A percentile compares a stretch with the other conserved stretches of the same genome.
These are phyloP conservation scores for Suhomyces panamericanus DNA, from an alignment of 1,139 yeast genomes.

Conservation along the genomic window DNA sequence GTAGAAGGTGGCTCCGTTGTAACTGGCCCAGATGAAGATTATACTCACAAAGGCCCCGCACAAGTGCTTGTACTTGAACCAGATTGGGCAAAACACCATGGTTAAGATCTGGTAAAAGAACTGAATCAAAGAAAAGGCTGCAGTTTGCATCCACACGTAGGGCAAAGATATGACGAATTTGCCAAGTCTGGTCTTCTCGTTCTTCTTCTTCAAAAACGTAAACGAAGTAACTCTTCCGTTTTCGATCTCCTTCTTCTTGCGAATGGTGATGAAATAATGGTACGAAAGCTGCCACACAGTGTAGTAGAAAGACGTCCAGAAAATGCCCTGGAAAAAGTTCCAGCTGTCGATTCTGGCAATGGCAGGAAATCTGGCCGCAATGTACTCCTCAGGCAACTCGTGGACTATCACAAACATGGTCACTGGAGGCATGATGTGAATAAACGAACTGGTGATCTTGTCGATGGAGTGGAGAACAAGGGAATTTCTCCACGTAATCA, in stretches of 20 bases:
- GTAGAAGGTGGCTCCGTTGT: conserved; percentile 94
- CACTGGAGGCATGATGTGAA: conserved; percentile 88
- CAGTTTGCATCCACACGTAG: conserved; percentile 75
- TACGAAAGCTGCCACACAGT: conserved; percentile 89
- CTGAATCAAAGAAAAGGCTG: conserved; percentile 84
- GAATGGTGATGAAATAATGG: conserved; percentile 88
- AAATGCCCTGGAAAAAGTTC: conserved; percentile 69
- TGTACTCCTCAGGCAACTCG: conserved; percentile 60
- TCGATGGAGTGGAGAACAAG: conserved; percentile 89
- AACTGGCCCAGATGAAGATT: conserved; percentile 77
- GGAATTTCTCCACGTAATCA: conserved; percentile 94
- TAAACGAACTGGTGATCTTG: conserved; percentile 89
- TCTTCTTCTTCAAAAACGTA: conserved; percentile 74
- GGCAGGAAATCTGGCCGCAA: conserved; percentile 70
- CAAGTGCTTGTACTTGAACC: conserved; percentile 69
- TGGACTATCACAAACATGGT: conserved; percentile 88
- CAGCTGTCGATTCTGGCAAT: conserved; percentile 66
- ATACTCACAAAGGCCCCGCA: conserved; percentile 68
- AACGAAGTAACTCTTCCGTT: conserved; percentile 88
- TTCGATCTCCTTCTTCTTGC: conserved; percentile 74
- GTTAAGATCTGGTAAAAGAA: conserved; percentile 85
- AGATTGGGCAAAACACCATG: conserved; percentile 85
- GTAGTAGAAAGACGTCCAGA: conserved; percentile 82
- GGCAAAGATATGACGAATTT: conserved; percentile 79
- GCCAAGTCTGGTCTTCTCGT: conserved; percentile 68